Conservation (phyloP, 495 filamentous ascomycete genomes). For the Aspergillus sclerotioniger region DNA sequence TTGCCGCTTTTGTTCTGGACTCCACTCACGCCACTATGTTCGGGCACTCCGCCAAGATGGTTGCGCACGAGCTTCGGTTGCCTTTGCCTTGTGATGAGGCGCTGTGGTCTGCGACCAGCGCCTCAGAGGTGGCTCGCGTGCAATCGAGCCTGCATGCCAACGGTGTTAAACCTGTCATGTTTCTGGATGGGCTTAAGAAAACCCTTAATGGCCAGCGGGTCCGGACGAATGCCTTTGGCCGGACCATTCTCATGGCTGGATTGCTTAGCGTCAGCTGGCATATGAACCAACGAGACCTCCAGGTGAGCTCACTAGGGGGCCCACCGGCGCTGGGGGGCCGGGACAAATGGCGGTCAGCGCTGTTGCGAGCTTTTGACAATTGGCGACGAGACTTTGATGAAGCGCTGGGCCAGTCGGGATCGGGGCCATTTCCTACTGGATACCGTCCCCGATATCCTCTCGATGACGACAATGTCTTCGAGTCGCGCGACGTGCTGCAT, state of each 20-base stretch:
- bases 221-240: slow-evolving; percentile 88
- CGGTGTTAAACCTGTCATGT: slow-evolving; percentile 82
- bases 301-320: slow-evolving; percentile 81
- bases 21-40: slow-evolving; percentile 98
- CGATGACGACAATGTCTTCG: slow-evolving; percentile 77
- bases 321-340: slow-evolving; percentile 81
- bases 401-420: slow-evolving; percentile 56
- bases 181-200: slow-evolving; percentile 87
- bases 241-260: slow-evolving; percentile 94
- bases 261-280: slow-evolving; percentile 94
- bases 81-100: slow-evolving; percentile 92
- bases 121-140: slow-evolving; percentile 81
- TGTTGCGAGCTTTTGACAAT: slow-evolving; percentile 88
- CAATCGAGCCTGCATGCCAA: slow-evolving; percentile 79
- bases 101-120: slow-evolving; percentile 88
- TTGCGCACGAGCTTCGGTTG: slow-evolving; percentile 90
- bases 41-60: slow-evolving; percentile 95
- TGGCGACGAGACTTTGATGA: slow-evolving; percentile 95
- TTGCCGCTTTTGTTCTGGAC: slow-evolving; percentile 93
- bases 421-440: slow-evolving; percentile 37
- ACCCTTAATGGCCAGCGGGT: slow-evolving; percentile 86
- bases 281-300: slow-evolving; percentile 94
- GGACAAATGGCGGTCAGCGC: slow-evolving; percentile 86
- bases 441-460: slow-evolving; percentile 39
- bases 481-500: slow-evolving; percentile 84